Evolutionary conservation across 108 stramenopile genomes (phyloP).

Genomic region (Ochromonas danica): DNA sequence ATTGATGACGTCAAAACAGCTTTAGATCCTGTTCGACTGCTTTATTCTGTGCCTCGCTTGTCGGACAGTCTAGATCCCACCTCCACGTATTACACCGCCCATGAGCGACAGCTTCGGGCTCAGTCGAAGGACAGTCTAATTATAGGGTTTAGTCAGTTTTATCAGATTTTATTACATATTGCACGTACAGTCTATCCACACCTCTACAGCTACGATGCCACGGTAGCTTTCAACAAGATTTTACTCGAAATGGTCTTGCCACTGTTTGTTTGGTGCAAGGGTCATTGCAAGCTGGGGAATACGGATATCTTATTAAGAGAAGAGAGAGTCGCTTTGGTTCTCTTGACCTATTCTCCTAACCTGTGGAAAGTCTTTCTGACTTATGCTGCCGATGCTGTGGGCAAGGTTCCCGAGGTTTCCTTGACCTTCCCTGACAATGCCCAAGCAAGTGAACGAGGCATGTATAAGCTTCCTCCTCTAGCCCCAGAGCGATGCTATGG

Average conservation of each 20-base stretch:
- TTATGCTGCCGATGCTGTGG: conserved; percentile 2
- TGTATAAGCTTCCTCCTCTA: background rate
- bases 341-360: conserved; percentile 21
- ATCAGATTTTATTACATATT: background rate
- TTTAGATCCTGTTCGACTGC: conserved; percentile 11
- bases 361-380: conserved; percentile 35
- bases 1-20: background rate
- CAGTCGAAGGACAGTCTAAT: background rate
- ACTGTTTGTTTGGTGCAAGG: background rate
- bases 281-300: background rate
- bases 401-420: conserved; percentile 4
- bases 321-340: background rate
- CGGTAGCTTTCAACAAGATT: background rate
- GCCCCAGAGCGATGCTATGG: background rate
- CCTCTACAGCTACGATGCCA: conserved; percentile 8
- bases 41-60: background rate
- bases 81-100: background rate
- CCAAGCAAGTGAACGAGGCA: background rate
- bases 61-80: background rate
- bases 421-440: conserved; percentile 3
- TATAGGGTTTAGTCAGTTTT: conserved; percentile 10
- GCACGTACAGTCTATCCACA: conserved; percentile 1
- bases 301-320: conserved; percentile 1
- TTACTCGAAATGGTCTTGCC: background rate
- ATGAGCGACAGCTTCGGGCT: background rate